A percentile compares a stretch with the other conserved stretches of the same genome.
These are phyloP conservation scores for Pachyrhizus erosus DNA, from an alignment of 306 rosid genomes.

Conservation along the genomic window DNA sequence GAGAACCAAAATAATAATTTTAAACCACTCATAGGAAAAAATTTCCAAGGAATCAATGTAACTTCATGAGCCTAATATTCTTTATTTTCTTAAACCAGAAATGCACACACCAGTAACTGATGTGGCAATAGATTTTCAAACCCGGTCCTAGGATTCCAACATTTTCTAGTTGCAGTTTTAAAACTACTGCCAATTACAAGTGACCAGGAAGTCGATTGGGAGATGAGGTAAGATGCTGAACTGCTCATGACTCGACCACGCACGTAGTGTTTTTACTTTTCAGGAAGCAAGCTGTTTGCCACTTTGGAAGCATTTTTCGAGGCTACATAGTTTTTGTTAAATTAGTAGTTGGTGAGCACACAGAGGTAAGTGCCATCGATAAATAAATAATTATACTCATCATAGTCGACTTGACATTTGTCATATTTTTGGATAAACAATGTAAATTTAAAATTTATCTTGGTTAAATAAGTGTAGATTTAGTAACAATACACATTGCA, in stretches of 20 bases:
- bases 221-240: background rate
- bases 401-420: background rate
- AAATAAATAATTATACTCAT: background rate
- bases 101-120: background rate
- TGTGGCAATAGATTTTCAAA: background rate
- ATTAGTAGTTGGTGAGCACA: background rate
- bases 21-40: background rate
- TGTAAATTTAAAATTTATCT: background rate
- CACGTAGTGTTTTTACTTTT: constrained; percentile 27
- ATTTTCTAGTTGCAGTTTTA: constrained; percentile 13
- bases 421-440: background rate
- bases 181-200: background rate
- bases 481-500: background rate
- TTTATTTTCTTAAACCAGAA: background rate
- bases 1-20: constrained; percentile 9
- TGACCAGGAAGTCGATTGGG: background rate
- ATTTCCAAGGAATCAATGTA: background rate
- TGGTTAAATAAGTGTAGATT: background rate
- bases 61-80: background rate
- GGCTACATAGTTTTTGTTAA: background rate
- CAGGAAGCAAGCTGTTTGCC: constrained; percentile 16
- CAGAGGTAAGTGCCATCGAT: background rate
- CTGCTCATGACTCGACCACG: constrained; percentile 27
- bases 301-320: constrained; percentile 14
- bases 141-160: background rate